phyloP scores from a whole-genome alignment of 345 rosid genomes.

The Populus nigra region DNA sequence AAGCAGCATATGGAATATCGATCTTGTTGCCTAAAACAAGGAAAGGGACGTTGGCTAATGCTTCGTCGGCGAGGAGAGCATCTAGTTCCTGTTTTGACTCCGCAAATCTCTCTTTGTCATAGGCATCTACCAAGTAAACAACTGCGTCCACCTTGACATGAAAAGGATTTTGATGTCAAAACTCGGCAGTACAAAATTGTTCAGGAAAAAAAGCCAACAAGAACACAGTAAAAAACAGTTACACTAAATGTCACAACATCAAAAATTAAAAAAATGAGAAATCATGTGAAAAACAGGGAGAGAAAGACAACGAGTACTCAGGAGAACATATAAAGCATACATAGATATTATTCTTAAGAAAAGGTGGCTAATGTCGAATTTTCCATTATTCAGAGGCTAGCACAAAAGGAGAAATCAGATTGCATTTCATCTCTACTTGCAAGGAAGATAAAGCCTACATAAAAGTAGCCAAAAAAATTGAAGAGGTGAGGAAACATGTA shows the following conservation, averaged over 20 bases:
- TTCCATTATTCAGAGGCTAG: not conserved
- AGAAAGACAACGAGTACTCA: not conserved
- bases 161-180: conserved; percentile 4
- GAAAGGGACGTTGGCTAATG: conserved; percentile 55
- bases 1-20: conserved; percentile 70
- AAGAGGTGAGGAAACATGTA: not conserved
- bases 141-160: conserved; percentile 62
- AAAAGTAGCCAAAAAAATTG: not conserved
- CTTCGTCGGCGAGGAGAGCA: conserved; percentile 61
- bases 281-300: not conserved
- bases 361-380: too few species aligned
- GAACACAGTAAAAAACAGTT: not conserved
- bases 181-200: not conserved
- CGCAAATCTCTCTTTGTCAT: conserved; percentile 58
- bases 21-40: conserved; percentile 72
- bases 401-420: not conserved
- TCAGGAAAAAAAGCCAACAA: not conserved
- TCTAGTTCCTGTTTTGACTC: conserved; percentile 65
- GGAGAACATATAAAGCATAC: too few species aligned
- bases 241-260: not conserved
- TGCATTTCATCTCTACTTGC: too few species aligned
- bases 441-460: not conserved
- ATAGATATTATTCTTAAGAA: not conserved
- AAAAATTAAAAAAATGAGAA: not conserved
- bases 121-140: conserved; percentile 69